Conservation (phyloP, 441 rosid genomes). For the Pelargonium cotyledonis region DNA sequence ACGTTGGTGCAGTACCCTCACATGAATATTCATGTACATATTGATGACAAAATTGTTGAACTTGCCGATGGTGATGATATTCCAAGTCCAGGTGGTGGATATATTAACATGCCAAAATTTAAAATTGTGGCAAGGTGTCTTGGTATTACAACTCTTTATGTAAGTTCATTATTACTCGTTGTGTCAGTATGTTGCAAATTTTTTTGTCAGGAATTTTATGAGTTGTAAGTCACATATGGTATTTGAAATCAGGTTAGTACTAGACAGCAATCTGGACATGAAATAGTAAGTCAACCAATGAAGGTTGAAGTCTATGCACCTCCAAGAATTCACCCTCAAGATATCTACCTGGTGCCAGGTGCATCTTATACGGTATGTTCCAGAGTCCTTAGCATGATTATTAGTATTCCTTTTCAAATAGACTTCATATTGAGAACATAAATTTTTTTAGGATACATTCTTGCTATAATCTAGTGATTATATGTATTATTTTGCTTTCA, state of each 20-base stretch:
- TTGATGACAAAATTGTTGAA: constrained; percentile 68
- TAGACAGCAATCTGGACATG: constrained; percentile 74
- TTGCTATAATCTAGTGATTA: constrained; percentile 3
- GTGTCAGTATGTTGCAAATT: constrained; percentile 7
- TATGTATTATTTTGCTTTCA: neutral
- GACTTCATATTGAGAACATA: neutral
- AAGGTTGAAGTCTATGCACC: constrained; percentile 86
- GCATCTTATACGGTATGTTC: constrained; percentile 75
- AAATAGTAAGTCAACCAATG: constrained; percentile 60
- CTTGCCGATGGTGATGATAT: constrained; percentile 36
- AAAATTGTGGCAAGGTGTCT: constrained; percentile 62
- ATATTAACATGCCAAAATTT: constrained; percentile 40
- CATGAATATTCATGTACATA: constrained; percentile 68
- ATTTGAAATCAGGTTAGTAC: constrained; percentile 60
- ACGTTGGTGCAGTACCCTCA: constrained; percentile 56
- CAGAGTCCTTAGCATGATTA: constrained; percentile 8
- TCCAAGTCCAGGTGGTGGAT: constrained; percentile 37
- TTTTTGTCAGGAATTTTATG: constrained; percentile 19
- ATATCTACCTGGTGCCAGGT: constrained; percentile 81
- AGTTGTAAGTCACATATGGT: constrained; percentile 21
- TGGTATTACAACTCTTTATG: constrained; percentile 78
- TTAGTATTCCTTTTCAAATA: constrained; percentile 5
- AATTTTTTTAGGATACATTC: constrained; percentile 2
- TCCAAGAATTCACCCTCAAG: constrained; percentile 65
- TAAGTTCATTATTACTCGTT: constrained; percentile 34